These are phyloP conservation scores for Boletus tomentosulus DNA, from an alignment of 768 basidiomycete genomes.

Conservation along the genomic window DNA sequence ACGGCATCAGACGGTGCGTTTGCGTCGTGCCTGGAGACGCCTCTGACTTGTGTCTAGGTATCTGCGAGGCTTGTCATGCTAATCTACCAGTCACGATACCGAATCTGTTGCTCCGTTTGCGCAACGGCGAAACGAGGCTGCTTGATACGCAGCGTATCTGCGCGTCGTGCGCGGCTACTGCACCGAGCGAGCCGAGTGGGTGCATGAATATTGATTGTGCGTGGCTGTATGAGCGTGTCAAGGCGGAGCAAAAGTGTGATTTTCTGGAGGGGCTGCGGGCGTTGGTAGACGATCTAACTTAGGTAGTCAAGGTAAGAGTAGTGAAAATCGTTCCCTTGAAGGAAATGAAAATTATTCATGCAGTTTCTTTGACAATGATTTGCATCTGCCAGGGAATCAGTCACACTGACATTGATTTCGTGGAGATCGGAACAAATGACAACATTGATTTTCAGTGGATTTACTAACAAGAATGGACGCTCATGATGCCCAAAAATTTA, in stretches of 20 bases:
- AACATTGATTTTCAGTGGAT: too few species aligned
- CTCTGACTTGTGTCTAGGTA: slow-evolving; percentile 32
- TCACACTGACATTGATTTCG: too few species aligned
- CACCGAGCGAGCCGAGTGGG: slow-evolving; percentile 53
- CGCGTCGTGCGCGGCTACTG: slow-evolving; percentile 57
- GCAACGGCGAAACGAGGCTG: slow-evolving; percentile 51
- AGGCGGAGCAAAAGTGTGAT: slow-evolving; percentile 36
- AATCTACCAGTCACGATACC: slow-evolving; percentile 53
- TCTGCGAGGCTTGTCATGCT: slow-evolving; percentile 62
- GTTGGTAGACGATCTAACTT: background rate
- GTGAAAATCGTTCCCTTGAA: too few species aligned
- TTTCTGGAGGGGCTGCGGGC: too few species aligned
- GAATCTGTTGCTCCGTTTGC: slow-evolving; percentile 50
- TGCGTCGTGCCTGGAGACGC: background rate
- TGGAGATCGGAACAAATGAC: too few species aligned
- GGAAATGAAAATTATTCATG: too few species aligned
- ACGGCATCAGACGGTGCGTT: slow-evolving; percentile 48
- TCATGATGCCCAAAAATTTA: too few species aligned
- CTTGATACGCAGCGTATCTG: slow-evolving; percentile 66
- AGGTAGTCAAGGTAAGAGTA: too few species aligned
- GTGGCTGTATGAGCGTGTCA: slow-evolving; percentile 51
- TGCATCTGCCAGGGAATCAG: too few species aligned
- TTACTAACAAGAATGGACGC: too few species aligned
- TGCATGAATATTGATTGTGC: slow-evolving; percentile 89
- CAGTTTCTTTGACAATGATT: too few species aligned